Evolutionary conservation across 1,139 yeast species (phyloP).

Genomic region (Kodamaea fungicola): DNA sequence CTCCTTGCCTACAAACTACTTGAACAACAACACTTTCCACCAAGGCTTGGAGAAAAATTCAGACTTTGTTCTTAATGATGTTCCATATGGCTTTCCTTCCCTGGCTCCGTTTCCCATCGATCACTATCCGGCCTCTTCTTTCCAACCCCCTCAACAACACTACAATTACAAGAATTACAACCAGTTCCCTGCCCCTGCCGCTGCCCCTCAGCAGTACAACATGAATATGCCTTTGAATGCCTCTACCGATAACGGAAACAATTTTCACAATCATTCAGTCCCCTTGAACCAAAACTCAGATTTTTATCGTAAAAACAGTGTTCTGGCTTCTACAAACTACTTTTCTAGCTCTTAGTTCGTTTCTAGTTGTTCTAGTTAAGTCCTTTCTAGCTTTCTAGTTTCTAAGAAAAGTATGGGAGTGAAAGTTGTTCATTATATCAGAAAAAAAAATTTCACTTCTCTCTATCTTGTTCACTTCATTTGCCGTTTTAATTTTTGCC

Average conservation of each 20-base stretch:
- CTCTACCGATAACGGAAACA: background rate
- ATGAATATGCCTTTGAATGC: conserved; percentile 1
- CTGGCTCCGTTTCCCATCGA: conserved; percentile 1
- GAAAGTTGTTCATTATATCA: background rate
- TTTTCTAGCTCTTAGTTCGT: too few species aligned
- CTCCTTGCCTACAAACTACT: conserved; percentile 11
- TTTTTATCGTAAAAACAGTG: conserved; percentile 1
- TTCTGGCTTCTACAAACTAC: conserved; percentile 1
- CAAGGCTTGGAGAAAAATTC: conserved; percentile 2
- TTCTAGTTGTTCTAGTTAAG: too few species aligned
- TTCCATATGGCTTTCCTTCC: conserved; percentile 12
- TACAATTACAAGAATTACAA: conserved; percentile 1
- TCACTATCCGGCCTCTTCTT: background rate
- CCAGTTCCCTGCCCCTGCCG: background rate
- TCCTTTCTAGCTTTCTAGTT: too few species aligned
- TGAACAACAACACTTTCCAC: conserved; percentile 7
- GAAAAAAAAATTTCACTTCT: conserved; percentile 2
- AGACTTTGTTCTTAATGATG: conserved; percentile 12
- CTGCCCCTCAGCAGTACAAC: conserved; percentile 1
- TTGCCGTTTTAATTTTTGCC: conserved; percentile 4
- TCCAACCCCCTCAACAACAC: conserved; percentile 2
- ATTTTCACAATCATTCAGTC: background rate
- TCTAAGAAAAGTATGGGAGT: background rate
- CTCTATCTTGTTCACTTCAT: conserved; percentile 3
- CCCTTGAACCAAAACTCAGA: background rate